Evolutionary conservation across 805 yeast genomes (phyloP).

Genomic region (Barnettozyma wickerhamii): DNA sequence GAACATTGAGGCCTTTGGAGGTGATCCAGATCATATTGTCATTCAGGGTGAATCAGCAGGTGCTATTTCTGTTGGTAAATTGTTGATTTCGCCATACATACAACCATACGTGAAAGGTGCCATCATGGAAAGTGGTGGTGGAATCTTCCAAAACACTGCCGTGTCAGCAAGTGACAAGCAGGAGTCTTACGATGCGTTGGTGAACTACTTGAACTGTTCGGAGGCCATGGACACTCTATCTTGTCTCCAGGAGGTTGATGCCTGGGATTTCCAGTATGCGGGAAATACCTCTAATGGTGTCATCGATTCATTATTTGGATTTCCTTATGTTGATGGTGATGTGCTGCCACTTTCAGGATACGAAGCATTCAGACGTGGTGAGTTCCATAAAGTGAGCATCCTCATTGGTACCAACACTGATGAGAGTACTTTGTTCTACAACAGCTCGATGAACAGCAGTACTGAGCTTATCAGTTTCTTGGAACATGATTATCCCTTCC

Average conservation of each 20-base stretch:
- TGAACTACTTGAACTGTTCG: constrained; percentile 11
- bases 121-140: constrained; percentile 16
- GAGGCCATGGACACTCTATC: constrained; percentile 8
- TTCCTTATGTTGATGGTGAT: constrained; percentile 18
- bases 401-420: constrained; percentile 23
- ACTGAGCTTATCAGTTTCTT: neutral
- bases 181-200: constrained; percentile 5
- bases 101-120: constrained; percentile 16
- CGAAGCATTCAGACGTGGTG: constrained; percentile 8
- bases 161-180: constrained; percentile 4
- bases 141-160: constrained; percentile 5
- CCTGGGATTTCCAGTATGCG: constrained; percentile 2
- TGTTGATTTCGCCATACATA: constrained; percentile 7
- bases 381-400: constrained; percentile 18
- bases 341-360: constrained; percentile 13
- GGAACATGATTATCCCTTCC: neutral
- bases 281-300: constrained; percentile 16
- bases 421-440: constrained; percentile 15
- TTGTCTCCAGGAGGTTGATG: constrained; percentile 15
- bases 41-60: constrained; percentile 39
- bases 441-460: constrained; percentile 3
- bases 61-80: constrained; percentile 20
- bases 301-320: neutral
- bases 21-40: constrained; percentile 31
- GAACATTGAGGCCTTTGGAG: constrained; percentile 33